Percentiles rank a stretch among this genome's conserved stretches.
Conservation (phyloP, 495 filamentous ascomycete genomes). For the Tuber calosporum region DNA sequence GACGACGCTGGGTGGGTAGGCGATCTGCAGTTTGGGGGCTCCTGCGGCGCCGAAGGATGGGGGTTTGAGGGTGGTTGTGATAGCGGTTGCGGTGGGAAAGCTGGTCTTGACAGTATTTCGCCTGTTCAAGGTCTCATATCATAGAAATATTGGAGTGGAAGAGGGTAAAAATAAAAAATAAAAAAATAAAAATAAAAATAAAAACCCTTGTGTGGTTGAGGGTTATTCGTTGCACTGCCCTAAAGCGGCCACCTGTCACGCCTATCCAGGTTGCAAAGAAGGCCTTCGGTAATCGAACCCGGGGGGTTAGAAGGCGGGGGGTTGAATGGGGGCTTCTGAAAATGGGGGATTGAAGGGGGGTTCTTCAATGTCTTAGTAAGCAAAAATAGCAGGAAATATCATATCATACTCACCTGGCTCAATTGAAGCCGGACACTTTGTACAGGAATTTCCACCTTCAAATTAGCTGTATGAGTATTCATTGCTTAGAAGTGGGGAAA, state of each 20-base stretch:
- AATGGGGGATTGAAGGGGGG: too few species aligned
- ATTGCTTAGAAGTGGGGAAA: too few species aligned
- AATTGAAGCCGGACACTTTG: too few species aligned
- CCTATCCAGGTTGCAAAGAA: too few species aligned
- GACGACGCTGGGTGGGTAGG: neutral
- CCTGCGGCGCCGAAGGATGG: neutral
- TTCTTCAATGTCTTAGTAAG: too few species aligned
- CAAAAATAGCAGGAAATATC: too few species aligned
- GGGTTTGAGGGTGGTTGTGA: neutral
- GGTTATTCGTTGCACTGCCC: constrained; percentile 1
- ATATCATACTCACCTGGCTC: too few species aligned
- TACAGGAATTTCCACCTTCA: too few species aligned
- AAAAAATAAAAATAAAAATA: neutral
- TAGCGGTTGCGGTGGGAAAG: neutral
- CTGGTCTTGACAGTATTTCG: neutral
- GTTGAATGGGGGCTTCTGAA: neutral
- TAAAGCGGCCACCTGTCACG: neutral
- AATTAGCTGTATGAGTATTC: too few species aligned
- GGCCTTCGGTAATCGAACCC: too few species aligned
- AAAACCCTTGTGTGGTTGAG: neutral
- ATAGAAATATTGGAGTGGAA: neutral
- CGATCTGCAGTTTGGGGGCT: neutral
- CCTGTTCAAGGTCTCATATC: neutral
- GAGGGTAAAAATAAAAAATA: neutral
- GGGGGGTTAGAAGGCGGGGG: too few species aligned